phyloP scores from a whole-genome alignment of 805 yeast genomes.

The Debaryomyces tyrocola region DNA sequence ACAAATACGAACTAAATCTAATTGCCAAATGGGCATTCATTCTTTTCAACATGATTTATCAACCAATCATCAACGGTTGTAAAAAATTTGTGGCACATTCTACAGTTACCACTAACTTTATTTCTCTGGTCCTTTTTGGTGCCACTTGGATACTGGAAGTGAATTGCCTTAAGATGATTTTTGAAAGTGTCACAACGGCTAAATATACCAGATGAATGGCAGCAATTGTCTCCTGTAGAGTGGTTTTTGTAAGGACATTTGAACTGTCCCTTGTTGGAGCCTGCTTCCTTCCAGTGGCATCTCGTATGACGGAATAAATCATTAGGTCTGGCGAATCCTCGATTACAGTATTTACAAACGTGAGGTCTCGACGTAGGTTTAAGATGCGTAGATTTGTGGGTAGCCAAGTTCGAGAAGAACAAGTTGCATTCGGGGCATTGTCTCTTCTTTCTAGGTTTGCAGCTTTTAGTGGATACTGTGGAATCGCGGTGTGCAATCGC shows the following conservation, averaged over 20 bases:
- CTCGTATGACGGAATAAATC: conserved; percentile 84
- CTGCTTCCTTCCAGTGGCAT: conserved; percentile 79
- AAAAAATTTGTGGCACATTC: conserved; percentile 69
- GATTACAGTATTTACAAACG: conserved; percentile 70
- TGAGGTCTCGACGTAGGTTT: conserved; percentile 75
- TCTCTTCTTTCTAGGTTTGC: conserved; percentile 60
- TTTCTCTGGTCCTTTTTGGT: conserved; percentile 76
- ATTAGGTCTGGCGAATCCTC: conserved; percentile 88
- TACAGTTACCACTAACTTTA: conserved; percentile 71
- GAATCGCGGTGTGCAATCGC: neutral
- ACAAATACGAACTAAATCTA: neutral
- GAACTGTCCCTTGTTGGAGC: conserved; percentile 65
- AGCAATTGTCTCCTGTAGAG: conserved; percentile 39
- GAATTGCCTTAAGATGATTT: conserved; percentile 86
- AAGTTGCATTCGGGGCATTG: conserved; percentile 71
- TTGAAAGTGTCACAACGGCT: conserved; percentile 90
- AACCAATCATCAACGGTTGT: conserved; percentile 80
- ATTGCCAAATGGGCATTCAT: conserved; percentile 29
- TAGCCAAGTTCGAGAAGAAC: conserved; percentile 75
- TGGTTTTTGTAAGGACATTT: conserved; percentile 70
- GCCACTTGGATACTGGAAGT: conserved; percentile 84
- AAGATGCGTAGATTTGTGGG: conserved; percentile 78
- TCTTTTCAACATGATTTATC: conserved; percentile 62
- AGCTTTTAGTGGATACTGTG: conserved; percentile 8
- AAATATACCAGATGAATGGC: conserved; percentile 84